These are phyloP conservation scores for Miamiensis avidus DNA, from an alignment of 169 alveolate species.

Conservation along the genomic window DNA sequence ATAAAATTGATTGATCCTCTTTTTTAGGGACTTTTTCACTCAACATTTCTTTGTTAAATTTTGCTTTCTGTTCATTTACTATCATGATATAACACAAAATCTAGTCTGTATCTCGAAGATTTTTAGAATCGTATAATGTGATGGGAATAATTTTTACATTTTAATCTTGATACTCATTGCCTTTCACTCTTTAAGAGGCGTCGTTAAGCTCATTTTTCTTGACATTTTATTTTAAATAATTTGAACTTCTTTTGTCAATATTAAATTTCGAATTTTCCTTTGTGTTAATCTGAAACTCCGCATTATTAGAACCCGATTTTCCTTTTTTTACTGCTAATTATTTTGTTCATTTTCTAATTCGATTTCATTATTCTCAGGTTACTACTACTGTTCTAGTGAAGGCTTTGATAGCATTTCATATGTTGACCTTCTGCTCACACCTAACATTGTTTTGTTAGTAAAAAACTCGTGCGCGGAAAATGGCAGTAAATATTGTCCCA, in stretches of 20 bases:
- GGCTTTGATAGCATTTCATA: too few relatives aligned
- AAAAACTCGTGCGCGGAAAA: neutral
- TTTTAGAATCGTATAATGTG: too few relatives aligned
- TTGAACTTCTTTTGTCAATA: neutral
- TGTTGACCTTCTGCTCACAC: too few relatives aligned
- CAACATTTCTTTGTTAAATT: neutral
- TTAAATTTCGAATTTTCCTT: neutral
- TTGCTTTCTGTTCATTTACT: neutral
- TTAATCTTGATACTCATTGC: neutral
- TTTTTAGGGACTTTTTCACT: neutral
- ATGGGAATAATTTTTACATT: neutral
- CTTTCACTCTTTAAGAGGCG: neutral
- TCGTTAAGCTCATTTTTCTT: neutral
- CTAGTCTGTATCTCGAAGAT: neutral
- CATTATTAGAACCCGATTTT: neutral
- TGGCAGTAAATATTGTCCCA: neutral
- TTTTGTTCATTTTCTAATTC: neutral
- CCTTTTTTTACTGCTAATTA: too few relatives aligned
- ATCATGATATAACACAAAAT: neutral
- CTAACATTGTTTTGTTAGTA: neutral
- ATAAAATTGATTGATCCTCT: neutral
- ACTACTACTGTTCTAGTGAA: too few relatives aligned
- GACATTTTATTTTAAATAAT: too few relatives aligned
- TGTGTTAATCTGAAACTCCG: neutral
- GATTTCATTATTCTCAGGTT: too few relatives aligned